Conservation (phyloP, 1,139 yeast genomes). For the Groenewaldozyma sp. region DNA sequence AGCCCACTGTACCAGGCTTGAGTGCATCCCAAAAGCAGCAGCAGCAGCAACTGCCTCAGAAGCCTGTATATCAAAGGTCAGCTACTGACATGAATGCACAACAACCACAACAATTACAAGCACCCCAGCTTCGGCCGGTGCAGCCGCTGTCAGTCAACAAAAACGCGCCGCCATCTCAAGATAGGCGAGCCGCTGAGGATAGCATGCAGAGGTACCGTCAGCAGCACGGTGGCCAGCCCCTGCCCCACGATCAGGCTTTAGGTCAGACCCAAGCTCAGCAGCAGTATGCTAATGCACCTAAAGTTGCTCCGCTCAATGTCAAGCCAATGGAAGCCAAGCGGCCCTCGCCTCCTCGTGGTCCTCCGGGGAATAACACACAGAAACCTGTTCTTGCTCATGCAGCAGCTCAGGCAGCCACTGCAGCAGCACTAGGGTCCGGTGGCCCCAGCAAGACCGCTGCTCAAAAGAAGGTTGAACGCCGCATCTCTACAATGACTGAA, state of each 20-base stretch:
- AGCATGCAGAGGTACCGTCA: background rate
- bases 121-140: conserved; percentile 5
- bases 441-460: conserved; percentile 13
- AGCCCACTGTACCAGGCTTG: conserved; percentile 5
- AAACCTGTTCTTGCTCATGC: conserved; percentile 16
- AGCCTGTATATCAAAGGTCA: background rate
- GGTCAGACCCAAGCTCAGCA: too few species aligned
- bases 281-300: too few species aligned
- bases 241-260: background rate
- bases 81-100: background rate
- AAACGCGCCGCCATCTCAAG: too few species aligned
- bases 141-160: conserved; percentile 1
- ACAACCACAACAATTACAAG: conserved; percentile 8
- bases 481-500: conserved; percentile 68
- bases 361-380: background rate
- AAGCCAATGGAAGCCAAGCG: conserved; percentile 3
- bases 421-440: conserved; percentile 12
- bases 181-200: too few species aligned
- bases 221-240: background rate
- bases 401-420: conserved; percentile 16
- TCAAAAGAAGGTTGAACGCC: conserved; percentile 41
- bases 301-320: conserved; percentile 7
- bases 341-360: too few species aligned
- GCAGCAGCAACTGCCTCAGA: conserved; percentile 7
- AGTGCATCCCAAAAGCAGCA: background rate